Base-by-base conservation (phyloP, 2,329 filamentous ascomycete genomes). In the Cercospora sp. region DNA sequence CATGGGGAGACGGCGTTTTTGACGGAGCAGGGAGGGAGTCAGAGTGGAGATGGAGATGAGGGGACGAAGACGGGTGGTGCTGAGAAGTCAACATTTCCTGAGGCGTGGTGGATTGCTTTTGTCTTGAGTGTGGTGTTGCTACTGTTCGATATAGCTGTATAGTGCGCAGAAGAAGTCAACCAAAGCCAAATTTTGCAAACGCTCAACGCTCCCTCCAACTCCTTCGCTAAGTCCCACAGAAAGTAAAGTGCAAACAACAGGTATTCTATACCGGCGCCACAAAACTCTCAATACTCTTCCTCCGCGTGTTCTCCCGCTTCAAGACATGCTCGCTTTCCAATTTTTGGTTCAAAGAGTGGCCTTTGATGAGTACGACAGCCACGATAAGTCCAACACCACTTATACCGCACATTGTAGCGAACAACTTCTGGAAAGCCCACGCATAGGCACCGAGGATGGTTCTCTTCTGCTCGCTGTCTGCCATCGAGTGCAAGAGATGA, bases 391-490 rank as follows among this genome's bases (percentile, higher is more conserved):
- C 73, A 5, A 76, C 16, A 5, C 64, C 72, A 30, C 73, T 72
- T 31, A 76, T 71, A 1, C 74, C 73, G 57, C 67, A 67, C 60
- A 75, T 66, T 1, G 67, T 69, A 3, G 73, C 73, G 30, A 74
- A 75, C 2, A 76, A 63, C 65, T 67, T 72, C 16, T 60, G 63
- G 30, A 75, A 73, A 1, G 71, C 68, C 67, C 68, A 73, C 1
- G 71, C 68, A 42, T 72, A 74, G 3, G 69, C 70, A 2, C 31
- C 20, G 0, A 71, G 60, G 26, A 75, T 67, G 0, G 55, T 63
- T 10, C 57, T 18, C 63, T 70, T 73, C 33, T 64, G 9, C 13
- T 64, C 9, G 12, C 42, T 57, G 5, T 68, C 69, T 5, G 71
- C 33, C 69, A 73, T 70, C 9, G 48, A 33, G 6, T 68, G 60